Base-by-base conservation (phyloP, 2,329 filamentous ascomycete genomes). In the Rhynchosporium agropyri region DNA sequence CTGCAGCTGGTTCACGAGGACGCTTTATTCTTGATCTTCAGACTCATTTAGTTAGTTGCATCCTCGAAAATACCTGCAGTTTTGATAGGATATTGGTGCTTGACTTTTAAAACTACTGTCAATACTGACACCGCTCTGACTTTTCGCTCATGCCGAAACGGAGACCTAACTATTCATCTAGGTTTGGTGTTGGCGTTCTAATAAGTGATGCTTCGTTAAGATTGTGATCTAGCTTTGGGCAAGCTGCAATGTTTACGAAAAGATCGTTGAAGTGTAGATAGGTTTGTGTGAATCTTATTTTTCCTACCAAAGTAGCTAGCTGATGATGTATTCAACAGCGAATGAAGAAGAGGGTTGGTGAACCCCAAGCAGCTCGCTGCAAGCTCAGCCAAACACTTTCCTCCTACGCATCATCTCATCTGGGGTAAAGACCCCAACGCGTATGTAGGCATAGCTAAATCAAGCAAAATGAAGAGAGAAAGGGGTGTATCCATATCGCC, bases 341-440 rank as follows among this genome's bases (percentile, higher is more conserved):
- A 33, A 50, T 29, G 40, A 36, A 36, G 4, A 51, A 51, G 15
- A 36, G 36, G 29, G 36, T 10, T 20, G 50, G 33, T 31, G 50
- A 38, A 53, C 29, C 38, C 33, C 50, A 53, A 36, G 49, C 20
- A 20, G 20, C 33, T 53, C 50, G 10, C 33, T 40, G n/a, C 38
- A 54, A 40, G 50, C 33, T 54, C 50, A 54, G 26, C 50, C 50
- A 54, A 36, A 54, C 50, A 40, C 50, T 33, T 40, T 28, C 26
- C 50, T 7, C 50, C 20, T 54, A 54, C 40, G 50, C 50, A 54
- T 28, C 33, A 54, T 28, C 33, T 54, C 50, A 54, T 54, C 50
- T 42, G n/a, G 50, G 33, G 9, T 54, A 33, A 12, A 40, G 8
- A 10, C n/a, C 38, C 28, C 36, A 20, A 33, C 36, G n/a, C 36